Evolutionary conservation across 257 asterid species (phyloP), one percentile per base, ranked within the genome.

Genomic region (Plantago ovata): DNA sequence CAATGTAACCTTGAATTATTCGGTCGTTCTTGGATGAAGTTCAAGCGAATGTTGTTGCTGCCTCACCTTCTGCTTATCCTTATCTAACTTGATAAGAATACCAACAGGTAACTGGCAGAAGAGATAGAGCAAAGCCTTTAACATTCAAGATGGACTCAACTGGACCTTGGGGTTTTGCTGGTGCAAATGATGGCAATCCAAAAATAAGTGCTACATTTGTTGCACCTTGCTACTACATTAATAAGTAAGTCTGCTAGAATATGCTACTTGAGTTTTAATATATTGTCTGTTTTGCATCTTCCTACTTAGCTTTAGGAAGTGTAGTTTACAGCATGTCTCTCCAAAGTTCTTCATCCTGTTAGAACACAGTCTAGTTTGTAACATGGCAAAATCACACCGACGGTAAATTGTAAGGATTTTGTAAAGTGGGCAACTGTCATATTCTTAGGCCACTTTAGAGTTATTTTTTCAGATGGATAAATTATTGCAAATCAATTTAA

Each of bases 51-150:
- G 36, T 28, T 28, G 2, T 28, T 28, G 36, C 36, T 28, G 36
- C 36, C 4, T 28, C 6, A 3, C 7, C 36, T 28, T 28, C 36
- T 28, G 36, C 36, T 28, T 28, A 28, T 28, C 36, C 13, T 49
- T 21, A 15, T 22, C 28, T 22, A 23, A 50, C 23, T 20, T 20
- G 15, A 36, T 45, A 24, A 32, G 13, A 28, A 20, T 8, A 60
- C 32, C 64, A 61, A 45, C 82, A 93, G 96, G 99, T 89, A 38
- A 93, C 99, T 43, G 97, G 99, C 56, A 84, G 96, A 66, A 74
- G 99, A 75, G 99, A 93, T 18, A 79, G 99, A 77, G 99, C 97
- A 51, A 89, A 86, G 77, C 94, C 99, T 9, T 78, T 93, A 72
- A 84, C 96, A 3, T 93, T 89, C 77, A 93, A 84, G 78, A 82